Evolutionary conservation across 2,329 filamentous ascomycete genomes (phyloP).

Genomic region (Atkinsonella texensis): DNA sequence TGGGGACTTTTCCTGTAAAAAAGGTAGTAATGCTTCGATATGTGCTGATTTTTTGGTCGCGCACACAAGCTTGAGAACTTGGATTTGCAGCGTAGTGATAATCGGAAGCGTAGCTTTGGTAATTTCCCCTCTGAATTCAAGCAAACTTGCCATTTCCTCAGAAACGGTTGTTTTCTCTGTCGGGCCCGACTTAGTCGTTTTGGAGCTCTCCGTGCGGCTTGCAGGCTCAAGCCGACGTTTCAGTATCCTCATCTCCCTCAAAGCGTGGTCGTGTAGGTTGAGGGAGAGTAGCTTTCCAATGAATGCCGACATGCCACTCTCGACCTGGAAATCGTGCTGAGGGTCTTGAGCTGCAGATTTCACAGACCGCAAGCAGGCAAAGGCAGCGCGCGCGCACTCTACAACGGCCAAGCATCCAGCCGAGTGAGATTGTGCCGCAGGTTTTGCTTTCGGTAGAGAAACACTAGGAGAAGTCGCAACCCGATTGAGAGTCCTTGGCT

Average conservation of each 20-base stretch:
- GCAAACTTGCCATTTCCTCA: slow-evolving; percentile 39
- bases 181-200: slow-evolving; percentile 17
- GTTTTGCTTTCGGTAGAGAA: slow-evolving; percentile 20
- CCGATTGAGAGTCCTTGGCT: slow-evolving; percentile 49
- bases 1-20: slow-evolving; percentile 38
- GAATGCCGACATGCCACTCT: slow-evolving; percentile 61
- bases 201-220: slow-evolving; percentile 17
- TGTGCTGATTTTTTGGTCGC: slow-evolving; percentile 45
- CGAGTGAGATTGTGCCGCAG: slow-evolving; percentile 18
- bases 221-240: slow-evolving; percentile 47
- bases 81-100: slow-evolving; percentile 51
- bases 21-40: slow-evolving; percentile 44
- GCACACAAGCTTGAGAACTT: slow-evolving; percentile 51
- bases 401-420: slow-evolving; percentile 43
- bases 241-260: slow-evolving; percentile 55
- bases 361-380: slow-evolving; percentile 48
- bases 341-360: slow-evolving; percentile 41
- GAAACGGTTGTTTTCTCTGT: slow-evolving; percentile 19
- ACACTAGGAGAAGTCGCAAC: slow-evolving; percentile 40
- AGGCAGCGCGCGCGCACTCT: slow-evolving; percentile 58
- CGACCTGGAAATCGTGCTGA: slow-evolving; percentile 54
- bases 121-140: slow-evolving; percentile 44
- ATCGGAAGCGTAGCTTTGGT: slow-evolving; percentile 36
- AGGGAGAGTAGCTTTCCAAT: slow-evolving; percentile 53
- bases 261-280: slow-evolving; percentile 53